Percentiles rank a stretch among this genome's conserved stretches.
Evolutionary conservation across 805 yeast species (phyloP).

Genomic region (Ogataea nakhonphanomensis): DNA sequence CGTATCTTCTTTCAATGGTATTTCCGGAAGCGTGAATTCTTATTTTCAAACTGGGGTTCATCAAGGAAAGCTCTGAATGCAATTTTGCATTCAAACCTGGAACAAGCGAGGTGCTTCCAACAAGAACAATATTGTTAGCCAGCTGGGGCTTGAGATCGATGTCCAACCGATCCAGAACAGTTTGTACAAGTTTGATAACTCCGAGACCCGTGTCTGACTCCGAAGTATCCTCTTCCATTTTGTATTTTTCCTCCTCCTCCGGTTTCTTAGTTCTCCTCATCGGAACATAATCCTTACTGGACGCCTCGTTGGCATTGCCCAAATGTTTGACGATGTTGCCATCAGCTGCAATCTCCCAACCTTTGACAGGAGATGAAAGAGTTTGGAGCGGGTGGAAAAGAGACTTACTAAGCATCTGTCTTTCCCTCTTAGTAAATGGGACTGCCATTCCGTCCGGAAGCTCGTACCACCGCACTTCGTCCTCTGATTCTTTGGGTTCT

Average conservation of each 20-base stretch:
- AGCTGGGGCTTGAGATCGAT: slow-evolving; percentile 80
- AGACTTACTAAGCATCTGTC: slow-evolving; percentile 68
- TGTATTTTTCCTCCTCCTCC: slow-evolving; percentile 31
- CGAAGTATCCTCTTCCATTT: slow-evolving; percentile 32
- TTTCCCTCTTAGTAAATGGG: slow-evolving; percentile 50
- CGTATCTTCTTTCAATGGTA: slow-evolving; percentile 69
- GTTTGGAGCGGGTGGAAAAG: slow-evolving; percentile 57
- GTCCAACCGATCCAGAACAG: slow-evolving; percentile 58
- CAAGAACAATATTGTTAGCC: slow-evolving; percentile 83
- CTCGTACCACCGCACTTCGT: slow-evolving; percentile 54
- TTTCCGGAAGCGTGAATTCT: slow-evolving; percentile 81
- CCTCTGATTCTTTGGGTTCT: slow-evolving; percentile 24
- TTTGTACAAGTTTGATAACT: slow-evolving; percentile 57
- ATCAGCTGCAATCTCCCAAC: slow-evolving; percentile 40
- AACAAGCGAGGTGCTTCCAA: slow-evolving; percentile 78
- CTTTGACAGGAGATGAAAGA: slow-evolving; percentile 28
- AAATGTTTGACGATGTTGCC: slow-evolving; percentile 46
- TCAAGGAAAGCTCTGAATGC: slow-evolving; percentile 61
- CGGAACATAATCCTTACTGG: slow-evolving; percentile 68
- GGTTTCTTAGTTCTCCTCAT: slow-evolving; percentile 52
- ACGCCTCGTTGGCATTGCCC: slow-evolving; percentile 28
- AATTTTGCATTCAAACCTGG: slow-evolving; percentile 81
- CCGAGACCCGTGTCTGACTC: slow-evolving; percentile 29
- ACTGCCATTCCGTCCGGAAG: slow-evolving; percentile 72
- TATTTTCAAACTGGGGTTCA: slow-evolving; percentile 82